Evolutionary conservation across 2,329 filamentous ascomycete genomes (phyloP).

Genomic region (Aureobasidium sp.): DNA sequence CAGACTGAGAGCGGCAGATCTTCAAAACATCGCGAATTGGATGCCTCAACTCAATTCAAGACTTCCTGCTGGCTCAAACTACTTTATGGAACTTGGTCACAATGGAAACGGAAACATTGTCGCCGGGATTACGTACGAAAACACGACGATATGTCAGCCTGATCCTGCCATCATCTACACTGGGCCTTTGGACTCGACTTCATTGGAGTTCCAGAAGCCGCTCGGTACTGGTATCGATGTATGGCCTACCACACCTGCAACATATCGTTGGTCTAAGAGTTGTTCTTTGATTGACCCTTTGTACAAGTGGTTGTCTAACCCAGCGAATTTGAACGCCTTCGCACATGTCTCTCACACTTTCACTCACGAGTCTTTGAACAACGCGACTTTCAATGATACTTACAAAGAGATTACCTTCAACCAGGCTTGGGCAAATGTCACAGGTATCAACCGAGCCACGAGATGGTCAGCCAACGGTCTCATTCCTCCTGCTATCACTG

Average conservation of each 20-base stretch:
- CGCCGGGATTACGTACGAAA: slow-evolving; percentile 23
- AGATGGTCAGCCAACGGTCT: slow-evolving; percentile 49
- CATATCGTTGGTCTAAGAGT: slow-evolving; percentile 42
- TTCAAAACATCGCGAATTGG: slow-evolving; percentile 42
- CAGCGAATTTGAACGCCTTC: slow-evolving; percentile 46
- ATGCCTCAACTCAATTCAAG: slow-evolving; percentile 37
- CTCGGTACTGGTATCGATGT: slow-evolving; percentile 32
- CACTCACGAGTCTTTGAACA: slow-evolving; percentile 52
- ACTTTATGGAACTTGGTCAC: slow-evolving; percentile 48
- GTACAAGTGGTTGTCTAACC: slow-evolving; percentile 46
- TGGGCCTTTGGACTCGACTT: slow-evolving; percentile 32
- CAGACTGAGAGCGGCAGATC: slow-evolving; percentile 42
- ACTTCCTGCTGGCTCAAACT: slow-evolving; percentile 46
- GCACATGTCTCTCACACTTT: slow-evolving; percentile 58
- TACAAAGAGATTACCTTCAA: slow-evolving; percentile 54
- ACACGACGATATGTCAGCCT: slow-evolving; percentile 26
- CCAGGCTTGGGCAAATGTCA: slow-evolving; percentile 50
- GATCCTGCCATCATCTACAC: slow-evolving; percentile 32
- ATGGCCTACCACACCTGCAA: slow-evolving; percentile 35
- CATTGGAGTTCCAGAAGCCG: slow-evolving; percentile 41
- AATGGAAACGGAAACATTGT: slow-evolving; percentile 51
- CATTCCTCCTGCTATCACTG: slow-evolving; percentile 57
- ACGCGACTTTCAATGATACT: slow-evolving; percentile 53
- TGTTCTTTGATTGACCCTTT: slow-evolving; percentile 47
- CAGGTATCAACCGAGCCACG: slow-evolving; percentile 41